phyloP scores from a whole-genome alignment of 345 rosid genomes.

The Rhodamnia argentea region DNA sequence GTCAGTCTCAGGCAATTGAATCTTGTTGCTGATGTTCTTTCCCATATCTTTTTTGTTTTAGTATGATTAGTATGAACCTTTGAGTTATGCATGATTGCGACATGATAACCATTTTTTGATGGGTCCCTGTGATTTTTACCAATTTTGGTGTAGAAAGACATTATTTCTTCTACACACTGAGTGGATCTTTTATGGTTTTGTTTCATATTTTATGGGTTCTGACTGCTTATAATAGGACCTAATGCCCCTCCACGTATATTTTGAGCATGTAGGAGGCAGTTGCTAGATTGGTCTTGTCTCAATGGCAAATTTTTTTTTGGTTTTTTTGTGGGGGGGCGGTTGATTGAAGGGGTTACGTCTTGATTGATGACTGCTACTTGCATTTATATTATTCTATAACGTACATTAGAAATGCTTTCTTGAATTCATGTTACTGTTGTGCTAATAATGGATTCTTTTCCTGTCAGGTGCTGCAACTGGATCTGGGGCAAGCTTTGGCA shows the following conservation, averaged over 20 bases:
- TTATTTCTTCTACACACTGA: background rate
- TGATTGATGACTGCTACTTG: background rate
- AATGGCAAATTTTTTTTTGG: background rate
- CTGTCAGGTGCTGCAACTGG: slow-evolving; percentile 48
- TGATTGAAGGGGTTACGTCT: background rate
- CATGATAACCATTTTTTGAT: background rate
- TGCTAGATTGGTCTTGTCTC: background rate
- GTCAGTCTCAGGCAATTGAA: background rate
- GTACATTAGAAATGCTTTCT: background rate
- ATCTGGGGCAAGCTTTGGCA: slow-evolving; percentile 84
- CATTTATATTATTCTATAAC: background rate
- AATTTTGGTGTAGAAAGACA: background rate
- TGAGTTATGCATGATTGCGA: background rate
- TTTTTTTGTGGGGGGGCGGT: background rate
- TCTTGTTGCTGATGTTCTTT: background rate
- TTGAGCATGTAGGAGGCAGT: background rate
- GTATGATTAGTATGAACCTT: background rate
- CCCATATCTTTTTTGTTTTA: background rate
- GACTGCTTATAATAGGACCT: background rate
- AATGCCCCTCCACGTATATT: background rate
- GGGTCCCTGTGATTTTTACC: background rate
- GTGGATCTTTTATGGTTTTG: background rate
- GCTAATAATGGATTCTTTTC: background rate
- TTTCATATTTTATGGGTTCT: background rate
- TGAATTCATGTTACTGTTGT: background rate